Base-by-base conservation (phyloP, 305 asterid genomes). In the Stenogyne calaminthoides region DNA sequence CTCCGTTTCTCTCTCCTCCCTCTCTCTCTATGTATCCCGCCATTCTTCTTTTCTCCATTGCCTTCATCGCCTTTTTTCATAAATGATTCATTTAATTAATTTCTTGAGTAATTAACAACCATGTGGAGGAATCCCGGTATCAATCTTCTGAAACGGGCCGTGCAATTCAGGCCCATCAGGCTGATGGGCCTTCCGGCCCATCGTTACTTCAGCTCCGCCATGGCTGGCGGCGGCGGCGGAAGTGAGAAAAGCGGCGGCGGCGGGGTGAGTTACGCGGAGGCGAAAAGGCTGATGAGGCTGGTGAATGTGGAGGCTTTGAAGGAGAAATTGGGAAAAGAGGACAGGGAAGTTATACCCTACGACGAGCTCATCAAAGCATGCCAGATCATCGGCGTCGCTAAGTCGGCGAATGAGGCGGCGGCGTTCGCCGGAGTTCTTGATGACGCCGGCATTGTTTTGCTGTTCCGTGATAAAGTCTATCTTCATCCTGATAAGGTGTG, bases 221-320 rank as follows among this genome's bases (percentile, higher is more conserved):
- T 49, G 0, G 56, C 22, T 6, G 72, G 66, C 6, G 78, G 44
- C 5, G 70, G 62, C 29, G n/a, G n/a, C n/a, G n/a, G n/a, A n/a
- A n/a, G n/a, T n/a, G n/a, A n/a, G n/a, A n/a, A n/a, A n/a, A n/a
- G n/a, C n/a, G n/a, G n/a, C n/a, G 73, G 69, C 5, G 78, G 40
- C 7, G 46, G 70, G 79, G 85, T 88, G 73, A 74, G 91, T 15
- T 77, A 76, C 12, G 87, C 77, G 47, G 98, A 92, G 87, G 98
- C 89, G 40, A 92, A 87, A 83, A 88, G 83, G 81, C 67, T 92
- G 81, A 84, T 92, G 96, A 83, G 96, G 78, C 80, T 92, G 82
- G 98, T 82, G 80, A 90, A 90, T 60, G 93, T 90, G 81, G 91
- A 88, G 79, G 86, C 86, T 5, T 72, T 92, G 79, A 92, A 90